phyloP scores from a whole-genome alignment of 495 filamentous ascomycete genomes.

The Copromyces sp. region DNA sequence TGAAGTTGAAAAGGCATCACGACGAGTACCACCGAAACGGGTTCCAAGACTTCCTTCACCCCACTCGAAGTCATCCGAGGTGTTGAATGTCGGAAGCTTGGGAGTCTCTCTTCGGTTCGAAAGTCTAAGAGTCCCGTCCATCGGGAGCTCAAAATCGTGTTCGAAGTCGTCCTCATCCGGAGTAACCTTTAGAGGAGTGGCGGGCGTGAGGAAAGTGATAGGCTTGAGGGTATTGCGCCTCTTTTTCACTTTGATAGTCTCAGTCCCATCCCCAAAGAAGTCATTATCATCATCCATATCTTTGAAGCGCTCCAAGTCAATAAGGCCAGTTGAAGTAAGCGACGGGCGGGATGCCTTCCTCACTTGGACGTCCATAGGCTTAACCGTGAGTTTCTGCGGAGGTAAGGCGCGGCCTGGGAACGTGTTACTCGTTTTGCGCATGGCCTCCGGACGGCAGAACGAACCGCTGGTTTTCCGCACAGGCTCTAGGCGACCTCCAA shows the following conservation, averaged over 20 bases:
- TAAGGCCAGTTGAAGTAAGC: slow-evolving; percentile 20
- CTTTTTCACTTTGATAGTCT: slow-evolving; percentile 60
- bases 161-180: slow-evolving; percentile 59
- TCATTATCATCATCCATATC: slow-evolving; percentile 49
- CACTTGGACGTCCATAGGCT: not conserved
- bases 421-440: not conserved
- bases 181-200: slow-evolving; percentile 35
- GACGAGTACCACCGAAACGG: slow-evolving; percentile 71
- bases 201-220: slow-evolving; percentile 46
- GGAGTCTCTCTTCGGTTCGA: slow-evolving; percentile 48
- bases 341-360: slow-evolving; percentile 18
- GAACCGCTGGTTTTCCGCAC: not conserved
- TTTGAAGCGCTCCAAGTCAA: slow-evolving; percentile 49
- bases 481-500: not conserved
- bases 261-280: slow-evolving; percentile 48
- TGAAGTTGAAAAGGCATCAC: slow-evolving; percentile 68
- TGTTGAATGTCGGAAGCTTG: slow-evolving; percentile 42
- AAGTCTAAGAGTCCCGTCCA: slow-evolving; percentile 48
- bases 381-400: not conserved
- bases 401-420: not conserved
- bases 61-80: slow-evolving; percentile 81
- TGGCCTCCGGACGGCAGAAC: not conserved
- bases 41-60: slow-evolving; percentile 86
- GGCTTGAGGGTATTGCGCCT: slow-evolving; percentile 43
- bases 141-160: slow-evolving; percentile 64